Percentiles rank a stretch among this genome's conserved stretches.
These are phyloP conservation scores for Stemphylium lycopersici DNA, from an alignment of 2,329 filamentous ascomycete species.

Conservation along the genomic window DNA sequence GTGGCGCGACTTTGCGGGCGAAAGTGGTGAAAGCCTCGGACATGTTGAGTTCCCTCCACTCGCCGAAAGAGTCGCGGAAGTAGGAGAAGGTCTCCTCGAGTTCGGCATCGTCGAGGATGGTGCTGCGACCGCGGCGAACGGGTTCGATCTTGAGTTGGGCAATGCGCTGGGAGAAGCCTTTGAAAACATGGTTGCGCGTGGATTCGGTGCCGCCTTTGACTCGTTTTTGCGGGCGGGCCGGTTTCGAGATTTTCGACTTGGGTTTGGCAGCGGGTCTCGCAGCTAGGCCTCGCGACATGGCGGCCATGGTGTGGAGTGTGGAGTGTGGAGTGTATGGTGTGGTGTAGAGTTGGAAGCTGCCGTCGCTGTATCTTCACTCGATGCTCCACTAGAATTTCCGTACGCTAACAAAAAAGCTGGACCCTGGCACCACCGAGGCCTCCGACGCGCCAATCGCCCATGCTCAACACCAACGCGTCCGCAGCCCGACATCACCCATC, in stretches of 20 bases:
- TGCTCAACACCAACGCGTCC: constrained; percentile 21
- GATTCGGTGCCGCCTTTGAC: constrained; percentile 73
- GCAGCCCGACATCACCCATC: constrained; percentile 5
- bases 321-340: constrained; percentile 3
- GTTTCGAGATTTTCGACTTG: constrained; percentile 23
- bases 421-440: constrained; percentile 18
- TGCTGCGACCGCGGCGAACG: constrained; percentile 83
- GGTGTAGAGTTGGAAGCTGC: constrained; percentile 8
- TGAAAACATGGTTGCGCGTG: constrained; percentile 85
- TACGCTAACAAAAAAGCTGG: constrained; percentile 31
- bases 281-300: constrained; percentile 49
- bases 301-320: constrained; percentile 47
- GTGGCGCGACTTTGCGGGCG: constrained; percentile 72
- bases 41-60: constrained; percentile 92
- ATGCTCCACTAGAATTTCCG: constrained; percentile 40
- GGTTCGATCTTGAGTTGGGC: constrained; percentile 93
- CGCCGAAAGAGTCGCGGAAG: constrained; percentile 79
- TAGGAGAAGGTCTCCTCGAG: constrained; percentile 81
- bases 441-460: constrained; percentile 19
- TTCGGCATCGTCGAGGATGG: constrained; percentile 82
- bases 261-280: constrained; percentile 17
- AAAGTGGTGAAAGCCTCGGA: constrained; percentile 82
- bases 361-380: constrained; percentile 9
- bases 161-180: constrained; percentile 89
- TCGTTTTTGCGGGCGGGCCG: constrained; percentile 63